Base-by-base conservation (phyloP, 2,329 filamentous ascomycete genomes). In the Pochonia chlamydosporia region DNA sequence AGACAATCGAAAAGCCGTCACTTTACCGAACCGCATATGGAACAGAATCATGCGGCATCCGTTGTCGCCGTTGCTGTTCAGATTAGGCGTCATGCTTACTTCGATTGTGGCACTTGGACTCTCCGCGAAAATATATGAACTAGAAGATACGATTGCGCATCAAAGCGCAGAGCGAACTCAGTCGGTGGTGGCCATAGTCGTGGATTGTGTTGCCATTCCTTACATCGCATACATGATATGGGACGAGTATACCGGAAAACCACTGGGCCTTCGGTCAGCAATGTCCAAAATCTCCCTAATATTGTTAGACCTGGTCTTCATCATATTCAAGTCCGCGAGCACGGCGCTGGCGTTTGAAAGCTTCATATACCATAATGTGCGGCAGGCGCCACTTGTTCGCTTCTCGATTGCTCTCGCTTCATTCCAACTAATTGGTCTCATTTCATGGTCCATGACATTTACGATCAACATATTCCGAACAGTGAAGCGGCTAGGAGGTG, bases 251-350 rank as follows among this genome's bases (percentile, higher is more conserved):
- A 93, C 89, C 5, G 89, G 89, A 25, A 95, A 95, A 63, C 93
- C 95, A 20, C 74, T 99, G 18, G 93, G 93, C 2, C 72, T 99
- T 50, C 86, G 95, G 37, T 84, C 84, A 6, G 83, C 89, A 9
- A 84, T 84, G 48, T 85, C 89, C 42, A 99, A 99, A 65, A 87
- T 95, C 54, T 82, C 87, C 13, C 80, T 99, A 43, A 87, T 97
- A 50, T 81, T 99, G 46, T 79, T 96, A 48, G 93, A 99, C 67
- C 76, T 99, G 3, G 84, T 96, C 59, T 99, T 99, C 64, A 96
- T 99, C 60, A 91, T 97, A 36, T 96, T 99, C 71, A 92, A 96
- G 65, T 90, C 91, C 4, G 90, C 91, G 44, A 97, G 96, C 68
- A 79, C 95, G 23, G 87, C 89, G 35, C 73, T 99, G 53, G 91